Percentiles rank a stretch among this genome's conserved stretches.
Evolutionary conservation across 495 filamentous ascomycete genomes (phyloP).

Genomic region (Podospora comata): DNA sequence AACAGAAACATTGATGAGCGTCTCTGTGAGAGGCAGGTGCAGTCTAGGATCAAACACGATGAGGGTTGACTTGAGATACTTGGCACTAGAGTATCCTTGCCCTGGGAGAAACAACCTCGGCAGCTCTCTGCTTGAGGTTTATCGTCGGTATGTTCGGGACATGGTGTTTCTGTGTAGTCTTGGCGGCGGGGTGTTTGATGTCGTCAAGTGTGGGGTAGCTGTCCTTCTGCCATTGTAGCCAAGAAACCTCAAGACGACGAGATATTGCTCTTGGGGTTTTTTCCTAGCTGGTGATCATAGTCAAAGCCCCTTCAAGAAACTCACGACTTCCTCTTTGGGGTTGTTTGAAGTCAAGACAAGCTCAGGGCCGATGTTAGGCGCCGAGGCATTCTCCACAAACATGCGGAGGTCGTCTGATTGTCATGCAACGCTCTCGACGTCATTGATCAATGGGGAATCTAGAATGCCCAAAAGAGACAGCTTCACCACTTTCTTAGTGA

Average conservation of each 20-base stretch:
- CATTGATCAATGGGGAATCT: background rate
- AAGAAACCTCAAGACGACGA: too few species aligned
- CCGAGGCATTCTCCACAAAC: background rate
- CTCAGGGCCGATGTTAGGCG: conserved; percentile 19
- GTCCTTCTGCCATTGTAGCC: too few species aligned
- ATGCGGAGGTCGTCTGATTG: conserved; percentile 15
- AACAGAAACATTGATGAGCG: background rate
- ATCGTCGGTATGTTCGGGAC: background rate
- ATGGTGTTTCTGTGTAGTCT: background rate
- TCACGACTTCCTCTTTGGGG: background rate
- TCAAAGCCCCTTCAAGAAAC: background rate
- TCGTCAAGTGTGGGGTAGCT: background rate
- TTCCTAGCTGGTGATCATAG: background rate
- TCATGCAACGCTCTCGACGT: conserved; percentile 8
- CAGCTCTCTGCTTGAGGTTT: background rate
- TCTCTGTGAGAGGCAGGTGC: background rate
- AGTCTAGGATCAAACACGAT: background rate
- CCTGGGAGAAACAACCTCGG: background rate
- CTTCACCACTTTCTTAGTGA: conserved; percentile 13
- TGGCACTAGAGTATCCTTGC: background rate
- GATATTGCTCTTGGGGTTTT: too few species aligned
- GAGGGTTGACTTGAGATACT: background rate
- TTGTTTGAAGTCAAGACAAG: background rate
- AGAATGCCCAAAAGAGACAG: background rate
- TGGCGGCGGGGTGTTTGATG: background rate